Conservation (phyloP, 345 rosid species). For the Camelina neglecta region DNA sequence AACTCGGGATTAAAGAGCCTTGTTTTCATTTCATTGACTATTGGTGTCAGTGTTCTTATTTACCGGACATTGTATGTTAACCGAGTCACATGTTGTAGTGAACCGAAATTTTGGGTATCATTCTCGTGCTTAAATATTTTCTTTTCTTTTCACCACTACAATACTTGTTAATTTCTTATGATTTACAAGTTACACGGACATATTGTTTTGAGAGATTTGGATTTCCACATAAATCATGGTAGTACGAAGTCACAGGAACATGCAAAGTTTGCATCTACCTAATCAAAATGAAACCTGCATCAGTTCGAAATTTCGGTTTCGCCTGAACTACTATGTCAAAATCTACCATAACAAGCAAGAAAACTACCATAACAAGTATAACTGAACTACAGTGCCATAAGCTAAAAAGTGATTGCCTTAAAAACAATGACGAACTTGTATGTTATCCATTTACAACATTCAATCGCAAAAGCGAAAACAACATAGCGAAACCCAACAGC, state of each 20-base stretch:
- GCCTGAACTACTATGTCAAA: not conserved
- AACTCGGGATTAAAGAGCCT: not conserved
- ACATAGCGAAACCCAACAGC: not conserved
- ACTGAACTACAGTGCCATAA: not conserved
- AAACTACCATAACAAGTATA: not conserved
- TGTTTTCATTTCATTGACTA: not conserved
- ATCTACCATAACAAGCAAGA: slow-evolving; percentile 1
- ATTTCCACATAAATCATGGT: not conserved
- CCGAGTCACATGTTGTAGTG: not conserved
- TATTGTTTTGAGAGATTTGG: not conserved
- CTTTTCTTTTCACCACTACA: not conserved
- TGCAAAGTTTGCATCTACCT: not conserved
- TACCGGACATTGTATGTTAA: not conserved
- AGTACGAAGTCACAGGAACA: not conserved
- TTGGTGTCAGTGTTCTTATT: not conserved
- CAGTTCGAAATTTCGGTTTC: not conserved
- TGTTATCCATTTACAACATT: not conserved
- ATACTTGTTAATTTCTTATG: not conserved
- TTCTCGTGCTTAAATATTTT: not conserved
- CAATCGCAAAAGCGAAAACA: not conserved
- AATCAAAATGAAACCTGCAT: slow-evolving; percentile 2
- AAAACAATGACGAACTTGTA: not conserved
- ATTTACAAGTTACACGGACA: not conserved
- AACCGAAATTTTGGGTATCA: not conserved
- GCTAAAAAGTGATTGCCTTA: not conserved